Base-by-base conservation (phyloP, 1,284 basidiomycete genomes). In the Neolentinus lepideus region DNA sequence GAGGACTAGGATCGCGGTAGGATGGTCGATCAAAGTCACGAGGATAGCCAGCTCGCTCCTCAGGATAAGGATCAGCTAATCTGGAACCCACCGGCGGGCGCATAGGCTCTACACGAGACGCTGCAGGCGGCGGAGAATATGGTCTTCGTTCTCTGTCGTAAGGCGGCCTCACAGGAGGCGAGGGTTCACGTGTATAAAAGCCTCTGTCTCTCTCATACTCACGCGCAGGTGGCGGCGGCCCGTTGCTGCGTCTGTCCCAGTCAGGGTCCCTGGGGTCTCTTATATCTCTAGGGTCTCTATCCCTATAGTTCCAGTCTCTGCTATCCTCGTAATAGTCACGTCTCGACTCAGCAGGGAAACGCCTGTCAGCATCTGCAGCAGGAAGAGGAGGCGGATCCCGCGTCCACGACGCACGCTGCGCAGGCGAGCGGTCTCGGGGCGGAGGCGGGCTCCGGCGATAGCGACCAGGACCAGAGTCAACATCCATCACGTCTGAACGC, bases 401-500 rank as follows among this genome's bases (percentile, higher is more conserved):
- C 16, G 27, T 29, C 47, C 47, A 66, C 48, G 60, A 65, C 2
- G 48, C 21, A 54, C 68, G 57, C 56, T 47, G 66, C 59, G 16
- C 56, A 52, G 45, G 51, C 36, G 25, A 60, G 38, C 65, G 60
- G 11, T 61, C 51, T 21, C 56, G 12, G 35, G 63, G 62, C 1
- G 67, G 67, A 10, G 61, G 54, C 16, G 63, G 62, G 25, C 58
- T 64, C 33, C 66, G 62, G 46, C 66, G 66, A 56, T 68, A 68
- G 29, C 65, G 61, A 6, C 62, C 57, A 16, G 68, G 58, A 46
- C 63, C 57, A 16, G 58, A 51, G 54, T 70, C 68, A 36, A 73
- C 59, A 54, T 70, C 67, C 60, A 70, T 61, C 38, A 64, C 29
- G 45, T 71, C 68, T 38, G 64, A 36, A 21, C 72, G 68, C 57